Evolutionary conservation across 2,329 filamentous ascomycete species (phyloP), one percentile per base, ranked within the genome.

Genomic region (Penicillium sp.): DNA sequence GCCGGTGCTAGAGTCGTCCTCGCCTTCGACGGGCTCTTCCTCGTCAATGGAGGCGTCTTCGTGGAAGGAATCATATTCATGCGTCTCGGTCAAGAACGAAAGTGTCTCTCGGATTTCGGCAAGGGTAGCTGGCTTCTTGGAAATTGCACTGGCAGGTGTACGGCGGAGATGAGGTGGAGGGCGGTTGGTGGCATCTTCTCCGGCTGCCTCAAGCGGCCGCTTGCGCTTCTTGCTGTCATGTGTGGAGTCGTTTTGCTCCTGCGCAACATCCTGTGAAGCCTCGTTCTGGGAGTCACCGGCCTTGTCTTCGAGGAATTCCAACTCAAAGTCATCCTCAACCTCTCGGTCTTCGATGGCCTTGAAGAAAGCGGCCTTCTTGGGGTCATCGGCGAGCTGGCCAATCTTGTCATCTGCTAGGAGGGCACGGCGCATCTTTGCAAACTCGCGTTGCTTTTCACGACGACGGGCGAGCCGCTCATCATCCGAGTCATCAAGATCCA

Each of bases 381-480:
- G 91, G 70, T 96, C 93, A 73, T 92, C 88, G 37, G 92, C 93
- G 64, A 98, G 92, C 76, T 94, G 93, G 73, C 90, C 92, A 68
- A 99, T 87, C 40, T 92, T 92, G 75, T 97, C 93, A 71, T 98
- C 93, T 26, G 91, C 84, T 51, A 97, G 85, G 8, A 99, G 83
- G 6, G 93, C 91, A 75, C 92, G 93, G 59, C 93, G 90, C 90
- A 97, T 96, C 78, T 92, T 91, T 38, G 90, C 90, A 76, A 96
- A 96, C 71, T 97, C 92, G 42, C 89, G 85, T 55, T 92, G 89
- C 81, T 96, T 97, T 81, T 90, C 87, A 54, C 92, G 87, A 49
- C 90, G 87, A 48, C 87, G 86, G 33, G 94, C 91, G 19, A 89
- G 87, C 13, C 71, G 73, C 65, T 90, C 92, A 68, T 97, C 94